These are phyloP conservation scores for Pleurotus pulmonarius DNA, from an alignment of 768 basidiomycete genomes.

Conservation along the genomic window DNA sequence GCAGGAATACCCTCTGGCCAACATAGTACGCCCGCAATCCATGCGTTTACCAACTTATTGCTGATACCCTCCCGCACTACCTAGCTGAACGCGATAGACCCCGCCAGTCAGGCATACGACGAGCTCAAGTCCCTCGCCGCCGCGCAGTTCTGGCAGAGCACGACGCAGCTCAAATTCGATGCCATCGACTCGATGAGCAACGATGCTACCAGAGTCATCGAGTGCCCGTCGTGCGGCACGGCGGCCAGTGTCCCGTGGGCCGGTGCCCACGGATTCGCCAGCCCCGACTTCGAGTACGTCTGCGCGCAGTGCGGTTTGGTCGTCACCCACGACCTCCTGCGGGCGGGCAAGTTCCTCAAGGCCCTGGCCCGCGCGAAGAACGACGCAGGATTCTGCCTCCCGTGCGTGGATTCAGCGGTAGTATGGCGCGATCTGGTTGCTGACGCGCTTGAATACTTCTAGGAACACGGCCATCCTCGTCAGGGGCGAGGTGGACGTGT, in stretches of 20 bases:
- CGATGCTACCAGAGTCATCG: background rate
- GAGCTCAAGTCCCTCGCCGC: background rate
- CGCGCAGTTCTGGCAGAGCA: background rate
- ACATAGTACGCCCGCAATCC: background rate
- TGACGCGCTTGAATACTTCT: too few species aligned
- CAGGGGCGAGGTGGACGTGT: too few species aligned
- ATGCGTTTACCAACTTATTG: background rate
- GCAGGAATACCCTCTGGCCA: background rate
- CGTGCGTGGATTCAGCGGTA: too few species aligned
- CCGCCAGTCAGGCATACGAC: background rate
- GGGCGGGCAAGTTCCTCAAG: background rate
- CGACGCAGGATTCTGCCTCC: background rate
- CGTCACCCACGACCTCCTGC: background rate
- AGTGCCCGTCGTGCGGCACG: background rate
- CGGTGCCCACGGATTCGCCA: background rate
- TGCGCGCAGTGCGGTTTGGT: background rate
- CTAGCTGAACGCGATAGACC: background rate
- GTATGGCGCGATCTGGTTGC: too few species aligned
- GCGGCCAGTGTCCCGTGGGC: background rate
- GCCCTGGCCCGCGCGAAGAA: background rate
- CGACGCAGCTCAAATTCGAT: background rate
- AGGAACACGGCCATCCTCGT: too few species aligned
- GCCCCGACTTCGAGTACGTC: background rate
- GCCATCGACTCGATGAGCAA: background rate
- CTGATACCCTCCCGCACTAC: background rate